Evolutionary conservation across 345 rosid species (phyloP).

Genomic region (Clarkia xantiana): DNA sequence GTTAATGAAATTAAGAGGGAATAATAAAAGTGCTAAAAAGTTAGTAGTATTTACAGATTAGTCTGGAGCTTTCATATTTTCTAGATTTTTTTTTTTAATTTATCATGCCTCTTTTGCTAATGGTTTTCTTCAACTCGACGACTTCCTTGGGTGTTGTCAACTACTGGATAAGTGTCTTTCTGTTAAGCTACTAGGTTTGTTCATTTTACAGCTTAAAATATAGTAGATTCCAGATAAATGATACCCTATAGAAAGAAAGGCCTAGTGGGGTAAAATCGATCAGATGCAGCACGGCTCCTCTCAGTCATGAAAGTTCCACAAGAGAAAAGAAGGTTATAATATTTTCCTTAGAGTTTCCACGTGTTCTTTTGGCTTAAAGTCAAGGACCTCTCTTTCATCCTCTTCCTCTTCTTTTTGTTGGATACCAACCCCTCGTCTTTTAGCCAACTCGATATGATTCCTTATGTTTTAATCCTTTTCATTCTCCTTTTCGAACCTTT

Average conservation of each 20-base stretch:
- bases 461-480: not conserved
- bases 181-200: too few species aligned
- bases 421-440: not conserved
- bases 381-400: not conserved
- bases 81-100: too few species aligned
- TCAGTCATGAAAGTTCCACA: conserved; percentile 1
- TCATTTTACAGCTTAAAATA: too few species aligned
- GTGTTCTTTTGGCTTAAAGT: conserved; percentile 4
- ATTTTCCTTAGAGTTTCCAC: not conserved
- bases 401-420: not conserved
- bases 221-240: not conserved
- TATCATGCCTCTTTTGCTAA: too few species aligned
- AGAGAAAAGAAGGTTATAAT: not conserved
- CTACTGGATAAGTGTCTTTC: too few species aligned
- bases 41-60: too few species aligned
- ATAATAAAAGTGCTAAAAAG: too few species aligned
- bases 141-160: too few species aligned
- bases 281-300: not conserved
- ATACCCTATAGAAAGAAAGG: not conserved
- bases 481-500: not conserved
- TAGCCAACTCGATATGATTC: conserved; percentile 6
- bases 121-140: too few species aligned
- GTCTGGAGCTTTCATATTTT: too few species aligned
- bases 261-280: not conserved
- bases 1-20: too few species aligned